Conservation (phyloP, 2,329 filamentous ascomycete species). For the Penicillium sp. region DNA sequence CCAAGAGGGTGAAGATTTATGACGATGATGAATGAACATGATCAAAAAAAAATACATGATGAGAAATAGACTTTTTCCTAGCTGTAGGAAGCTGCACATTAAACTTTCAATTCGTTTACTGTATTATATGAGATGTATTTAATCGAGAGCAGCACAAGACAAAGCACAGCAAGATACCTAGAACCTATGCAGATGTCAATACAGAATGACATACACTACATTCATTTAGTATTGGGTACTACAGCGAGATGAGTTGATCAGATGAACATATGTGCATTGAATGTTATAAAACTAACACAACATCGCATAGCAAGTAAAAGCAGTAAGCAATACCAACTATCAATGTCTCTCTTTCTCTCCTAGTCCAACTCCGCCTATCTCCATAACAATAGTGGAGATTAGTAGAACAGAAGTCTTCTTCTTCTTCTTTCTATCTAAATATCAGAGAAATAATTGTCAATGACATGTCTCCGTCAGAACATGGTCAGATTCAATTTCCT, state of each 20-base stretch:
- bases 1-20: constrained; percentile 76
- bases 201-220: neutral
- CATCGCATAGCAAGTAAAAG: neutral
- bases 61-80: too few relatives aligned
- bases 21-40: constrained; percentile 49
- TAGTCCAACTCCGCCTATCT: neutral
- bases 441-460: neutral
- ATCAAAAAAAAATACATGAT: neutral
- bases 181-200: neutral
- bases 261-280: constrained; percentile 8
- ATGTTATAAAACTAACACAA: neutral
- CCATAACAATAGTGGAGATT: neutral
- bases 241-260: too few relatives aligned
- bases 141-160: neutral
- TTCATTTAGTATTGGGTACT: neutral
- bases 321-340: neutral
- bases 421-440: neutral
- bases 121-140: constrained; percentile 1
- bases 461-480: neutral
- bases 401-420: neutral
- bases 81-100: neutral
- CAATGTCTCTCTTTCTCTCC: neutral
- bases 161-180: neutral
- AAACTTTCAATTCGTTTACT: neutral
- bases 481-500: neutral